Evolutionary conservation across 2,329 filamentous ascomycete species (phyloP), one percentile per base, ranked within the genome.

Genomic region (Trichoderma gracile): DNA sequence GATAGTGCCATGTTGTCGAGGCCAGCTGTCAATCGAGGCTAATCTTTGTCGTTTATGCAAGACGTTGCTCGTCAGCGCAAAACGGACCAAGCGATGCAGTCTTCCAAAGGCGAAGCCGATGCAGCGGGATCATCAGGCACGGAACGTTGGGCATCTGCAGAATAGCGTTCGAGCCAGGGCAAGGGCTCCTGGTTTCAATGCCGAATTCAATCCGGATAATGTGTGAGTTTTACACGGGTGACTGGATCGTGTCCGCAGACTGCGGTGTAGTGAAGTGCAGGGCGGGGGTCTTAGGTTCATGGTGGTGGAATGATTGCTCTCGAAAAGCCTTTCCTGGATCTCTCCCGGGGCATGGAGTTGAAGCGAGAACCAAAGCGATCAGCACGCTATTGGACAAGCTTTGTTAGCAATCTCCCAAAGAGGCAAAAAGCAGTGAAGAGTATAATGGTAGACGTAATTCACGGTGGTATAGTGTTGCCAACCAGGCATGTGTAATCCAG

Each of bases 81-180:
- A 14, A 27, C 33, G 52, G 52, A 10, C 14, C 2, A 33, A 33
- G n/a, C n/a, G 19, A 47, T 47, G n/a, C 3, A 14, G 5, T 5
- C 12, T 38, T 21, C 52, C 21, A 55, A 33, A 42, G 42, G 52
- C 56, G 56, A 50, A 27, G 19, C 56, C 46, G 56, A 50, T 59
- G 21, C 46, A 53, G 38, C 58, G 57, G 57, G 57, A 60, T 60
- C 57, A 52, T 17, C 57, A 43, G 57, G 38, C 56, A 40, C 56
- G 56, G 30, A 21, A 59, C 56, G 56, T 50, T 59, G 46, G 45
- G 27, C 45, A 40, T 38, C 33, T 59, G 56, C 56, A 59, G 45
- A 15, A 58, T 49, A n/a, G 45, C 56, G 43, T 50, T 42, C 40
- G 45, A 42, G 27, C 23, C 23, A 17, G 23, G 46, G 27, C 45